phyloP scores from a whole-genome alignment of 345 rosid genomes.

The Syzygium aromaticum region DNA sequence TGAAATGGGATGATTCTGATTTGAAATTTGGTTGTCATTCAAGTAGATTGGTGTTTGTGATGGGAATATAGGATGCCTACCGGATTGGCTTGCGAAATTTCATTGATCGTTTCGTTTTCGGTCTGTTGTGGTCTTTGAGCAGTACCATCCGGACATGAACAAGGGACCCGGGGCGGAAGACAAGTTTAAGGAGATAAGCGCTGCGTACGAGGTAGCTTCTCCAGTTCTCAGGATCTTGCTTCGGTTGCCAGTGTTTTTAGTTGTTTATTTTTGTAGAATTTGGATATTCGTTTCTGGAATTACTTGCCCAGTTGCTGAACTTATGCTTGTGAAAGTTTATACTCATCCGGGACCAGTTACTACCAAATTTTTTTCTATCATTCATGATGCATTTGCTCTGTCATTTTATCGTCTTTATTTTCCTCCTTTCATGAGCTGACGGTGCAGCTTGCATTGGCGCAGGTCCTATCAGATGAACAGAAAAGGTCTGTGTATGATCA shows the following conservation, averaged over 20 bases:
- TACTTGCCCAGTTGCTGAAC: neutral
- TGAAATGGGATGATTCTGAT: neutral
- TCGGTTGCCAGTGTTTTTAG: neutral
- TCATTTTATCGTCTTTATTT: neutral
- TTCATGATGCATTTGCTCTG: neutral
- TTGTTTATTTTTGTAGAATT: neutral
- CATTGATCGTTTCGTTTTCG: neutral
- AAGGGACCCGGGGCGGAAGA: conserved; percentile 81
- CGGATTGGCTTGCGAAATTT: neutral
- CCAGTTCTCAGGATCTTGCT: neutral
- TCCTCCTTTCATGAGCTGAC: neutral
- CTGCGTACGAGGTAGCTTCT: conserved; percentile 80
- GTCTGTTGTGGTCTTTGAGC: conserved; percentile 15
- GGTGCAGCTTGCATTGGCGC: conserved; percentile 21
- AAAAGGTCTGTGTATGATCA: conserved; percentile 85
- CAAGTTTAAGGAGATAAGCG: conserved; percentile 91
- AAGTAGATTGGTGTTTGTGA: neutral
- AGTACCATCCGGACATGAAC: conserved; percentile 92
- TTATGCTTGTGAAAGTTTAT: neutral
- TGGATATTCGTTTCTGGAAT: neutral
- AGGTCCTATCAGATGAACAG: conserved; percentile 94
- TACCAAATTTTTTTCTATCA: neutral
- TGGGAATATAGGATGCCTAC: neutral
- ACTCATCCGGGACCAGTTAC: neutral
- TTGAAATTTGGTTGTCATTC: neutral